Conservation (phyloP, 176 grass and related monocot genomes). For the Oryza australiensis region DNA sequence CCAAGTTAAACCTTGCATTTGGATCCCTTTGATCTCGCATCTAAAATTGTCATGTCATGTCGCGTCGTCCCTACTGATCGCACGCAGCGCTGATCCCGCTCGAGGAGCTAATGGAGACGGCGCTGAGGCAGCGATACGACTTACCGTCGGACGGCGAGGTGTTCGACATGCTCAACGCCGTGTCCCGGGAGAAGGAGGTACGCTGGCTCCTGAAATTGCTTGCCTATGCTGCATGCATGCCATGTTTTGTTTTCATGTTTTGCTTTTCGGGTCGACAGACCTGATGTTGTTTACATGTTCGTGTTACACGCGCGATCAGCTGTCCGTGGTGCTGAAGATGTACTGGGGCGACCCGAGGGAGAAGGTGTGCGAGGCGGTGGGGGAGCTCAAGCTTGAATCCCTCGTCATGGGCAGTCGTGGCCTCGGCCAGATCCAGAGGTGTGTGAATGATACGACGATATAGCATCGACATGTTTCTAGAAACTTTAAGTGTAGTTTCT, state of each 20-base stretch:
- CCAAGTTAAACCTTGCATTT: not conserved
- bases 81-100: conserved; percentile 69
- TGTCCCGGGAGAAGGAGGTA: conserved; percentile 59
- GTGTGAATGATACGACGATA: not conserved
- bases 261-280: not conserved
- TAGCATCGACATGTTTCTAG: not conserved
- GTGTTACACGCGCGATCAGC: conserved; percentile 18
- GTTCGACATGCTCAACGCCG: conserved; percentile 49
- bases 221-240: not conserved
- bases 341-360: conserved; percentile 83
- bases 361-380: conserved; percentile 74
- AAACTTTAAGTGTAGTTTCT: not conserved
- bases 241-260: not conserved
- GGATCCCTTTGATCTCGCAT: not conserved
- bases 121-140: conserved; percentile 60
- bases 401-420: conserved; percentile 82
- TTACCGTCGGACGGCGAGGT: conserved; percentile 51
- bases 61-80: not conserved
- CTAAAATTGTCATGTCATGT: not conserved
- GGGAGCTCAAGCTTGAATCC: conserved; percentile 53
- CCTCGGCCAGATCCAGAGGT: conserved; percentile 68
- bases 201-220: not conserved
- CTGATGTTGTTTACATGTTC: not conserved
- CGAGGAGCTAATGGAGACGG: conserved; percentile 53
- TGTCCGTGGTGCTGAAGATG: conserved; percentile 60